Percentiles rank a stretch among this genome's conserved stretches.
These are phyloP conservation scores for Pistacia atlantica DNA, from an alignment of 345 rosid genomes.

Conservation along the genomic window DNA sequence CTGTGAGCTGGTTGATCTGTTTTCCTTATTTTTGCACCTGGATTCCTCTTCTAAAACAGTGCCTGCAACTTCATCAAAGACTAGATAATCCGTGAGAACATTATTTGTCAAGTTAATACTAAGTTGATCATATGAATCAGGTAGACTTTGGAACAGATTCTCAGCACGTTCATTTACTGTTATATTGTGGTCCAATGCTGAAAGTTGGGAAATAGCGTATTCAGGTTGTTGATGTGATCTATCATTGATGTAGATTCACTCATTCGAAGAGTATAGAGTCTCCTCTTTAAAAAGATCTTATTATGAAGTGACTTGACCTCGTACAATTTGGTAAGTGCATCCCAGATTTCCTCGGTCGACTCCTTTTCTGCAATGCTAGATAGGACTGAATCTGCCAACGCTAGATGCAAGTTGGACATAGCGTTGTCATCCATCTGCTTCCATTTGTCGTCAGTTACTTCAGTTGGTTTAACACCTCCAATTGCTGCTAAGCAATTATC, in stretches of 20 bases:
- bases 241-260: background rate
- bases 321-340: no score
- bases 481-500: no score
- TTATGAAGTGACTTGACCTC: no score
- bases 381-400: background rate
- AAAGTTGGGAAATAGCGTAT: constrained; percentile 12
- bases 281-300: background rate
- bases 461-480: no score
- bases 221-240: background rate
- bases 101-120: background rate
- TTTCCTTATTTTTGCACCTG: constrained; percentile 3
- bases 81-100: background rate
- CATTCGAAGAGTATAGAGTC: background rate
- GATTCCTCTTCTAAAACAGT: background rate
- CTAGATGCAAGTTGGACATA: background rate
- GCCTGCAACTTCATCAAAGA: background rate
- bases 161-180: background rate
- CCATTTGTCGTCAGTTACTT: background rate
- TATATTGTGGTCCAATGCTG: background rate
- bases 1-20: background rate
- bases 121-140: constrained; percentile 8
- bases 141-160: constrained; percentile 12
- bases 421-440: background rate
- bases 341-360: background rate
- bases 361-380: background rate